Percentiles rank a stretch among this genome's conserved stretches.
Conservation (phyloP, 148 eudicot genomes). For the Amaranthus cruentus region DNA sequence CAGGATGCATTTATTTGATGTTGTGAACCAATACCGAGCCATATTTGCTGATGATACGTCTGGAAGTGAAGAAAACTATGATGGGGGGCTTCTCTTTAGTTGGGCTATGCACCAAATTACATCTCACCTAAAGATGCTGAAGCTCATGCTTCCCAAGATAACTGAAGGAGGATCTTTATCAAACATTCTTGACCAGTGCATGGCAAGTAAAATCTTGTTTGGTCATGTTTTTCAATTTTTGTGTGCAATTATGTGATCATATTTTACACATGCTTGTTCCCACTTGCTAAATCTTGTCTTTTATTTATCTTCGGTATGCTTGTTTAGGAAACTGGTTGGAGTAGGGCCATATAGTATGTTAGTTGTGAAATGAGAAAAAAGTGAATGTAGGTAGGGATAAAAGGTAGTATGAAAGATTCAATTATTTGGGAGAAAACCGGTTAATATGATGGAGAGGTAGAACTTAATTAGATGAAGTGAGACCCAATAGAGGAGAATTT, state of each 20-base stretch:
- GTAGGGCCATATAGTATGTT: no score
- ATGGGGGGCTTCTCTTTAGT: constrained; percentile 95
- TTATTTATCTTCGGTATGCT: no score
- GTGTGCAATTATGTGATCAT: constrained; percentile 1
- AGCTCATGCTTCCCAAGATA: constrained; percentile 89
- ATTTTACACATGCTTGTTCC: background rate
- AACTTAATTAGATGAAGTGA: no score
- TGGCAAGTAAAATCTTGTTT: constrained; percentile 44
- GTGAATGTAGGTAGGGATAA: no score
- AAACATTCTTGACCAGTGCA: constrained; percentile 88
- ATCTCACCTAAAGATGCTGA: constrained; percentile 70
- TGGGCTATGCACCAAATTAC: constrained; percentile 99
- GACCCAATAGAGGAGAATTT: no score
- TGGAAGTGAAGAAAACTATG: constrained; percentile 94
- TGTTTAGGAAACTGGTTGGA: no score
- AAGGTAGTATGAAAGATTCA: no score
- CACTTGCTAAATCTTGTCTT: background rate
- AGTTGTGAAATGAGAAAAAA: no score
- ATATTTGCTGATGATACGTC: constrained; percentile 98
- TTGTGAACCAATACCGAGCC: constrained; percentile 94
- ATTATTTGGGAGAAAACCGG: no score
- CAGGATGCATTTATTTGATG: constrained; percentile 90
- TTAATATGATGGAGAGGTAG: no score
- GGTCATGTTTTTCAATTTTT: background rate
- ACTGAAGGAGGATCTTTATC: constrained; percentile 96